phyloP scores from a whole-genome alignment of 169 alveolate species.

The Eimeria praecox region DNA sequence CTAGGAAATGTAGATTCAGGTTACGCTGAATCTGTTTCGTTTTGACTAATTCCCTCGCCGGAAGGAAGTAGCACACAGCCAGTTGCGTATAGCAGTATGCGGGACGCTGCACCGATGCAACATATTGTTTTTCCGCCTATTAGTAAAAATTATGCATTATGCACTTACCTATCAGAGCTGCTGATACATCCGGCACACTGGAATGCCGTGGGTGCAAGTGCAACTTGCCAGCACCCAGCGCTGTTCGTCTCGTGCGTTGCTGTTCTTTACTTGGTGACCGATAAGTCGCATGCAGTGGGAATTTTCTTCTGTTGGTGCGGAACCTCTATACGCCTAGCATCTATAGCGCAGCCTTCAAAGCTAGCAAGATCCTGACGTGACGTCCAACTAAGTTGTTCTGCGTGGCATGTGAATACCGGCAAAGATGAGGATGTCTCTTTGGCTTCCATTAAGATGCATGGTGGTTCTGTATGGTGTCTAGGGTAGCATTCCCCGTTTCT shows the following conservation, averaged over 20 bases:
- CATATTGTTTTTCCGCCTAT: neutral
- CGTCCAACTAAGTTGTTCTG: neutral
- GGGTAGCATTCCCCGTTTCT: neutral
- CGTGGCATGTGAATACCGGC: neutral
- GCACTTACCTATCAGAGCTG: neutral
- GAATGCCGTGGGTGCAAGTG: conserved; percentile 9
- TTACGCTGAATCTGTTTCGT: neutral
- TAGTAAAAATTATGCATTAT: neutral
- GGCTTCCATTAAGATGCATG: neutral
- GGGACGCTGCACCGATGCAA: neutral
- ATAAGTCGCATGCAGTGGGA: neutral
- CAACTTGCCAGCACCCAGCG: neutral
- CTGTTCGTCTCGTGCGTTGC: conserved; percentile 14
- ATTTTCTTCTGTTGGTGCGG: neutral
- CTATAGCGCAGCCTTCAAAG: neutral
- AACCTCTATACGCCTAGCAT: neutral
- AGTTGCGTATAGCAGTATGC: conserved; percentile 7
- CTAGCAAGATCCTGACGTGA: neutral
- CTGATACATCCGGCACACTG: neutral
- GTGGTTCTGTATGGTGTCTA: neutral
- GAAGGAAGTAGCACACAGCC: conserved; percentile 48
- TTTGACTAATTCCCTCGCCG: neutral
- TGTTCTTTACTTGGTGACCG: neutral
- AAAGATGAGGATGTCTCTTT: neutral
- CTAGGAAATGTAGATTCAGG: neutral